Conservation (phyloP, 257 asterid genomes). For the Nemophila menziesii region DNA sequence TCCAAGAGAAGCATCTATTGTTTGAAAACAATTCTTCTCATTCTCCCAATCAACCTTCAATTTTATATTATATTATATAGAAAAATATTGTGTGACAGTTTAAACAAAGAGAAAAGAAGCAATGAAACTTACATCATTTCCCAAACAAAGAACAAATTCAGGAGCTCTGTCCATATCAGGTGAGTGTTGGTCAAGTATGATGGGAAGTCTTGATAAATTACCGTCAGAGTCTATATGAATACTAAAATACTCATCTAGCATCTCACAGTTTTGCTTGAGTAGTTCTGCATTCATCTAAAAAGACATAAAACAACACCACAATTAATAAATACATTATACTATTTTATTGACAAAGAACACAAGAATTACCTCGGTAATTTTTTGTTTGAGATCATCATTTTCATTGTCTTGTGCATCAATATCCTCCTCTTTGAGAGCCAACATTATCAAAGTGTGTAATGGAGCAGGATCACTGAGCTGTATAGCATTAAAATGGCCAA, state of each 20-base stretch:
- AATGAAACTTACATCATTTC: conserved; percentile 76
- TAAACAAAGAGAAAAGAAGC: background rate
- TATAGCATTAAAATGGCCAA: conserved; percentile 88
- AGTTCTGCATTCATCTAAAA: conserved; percentile 62
- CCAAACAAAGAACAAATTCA: conserved; percentile 84
- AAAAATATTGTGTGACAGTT: background rate
- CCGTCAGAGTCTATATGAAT: conserved; percentile 58
- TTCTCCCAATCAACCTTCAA: conserved; percentile 93
- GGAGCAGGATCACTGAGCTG: conserved; percentile 93
- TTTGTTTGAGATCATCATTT: conserved; percentile 55
- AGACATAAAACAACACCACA: conserved; percentile 6
- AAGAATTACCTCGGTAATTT: conserved; percentile 62
- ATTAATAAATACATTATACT: background rate
- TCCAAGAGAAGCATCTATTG: conserved; percentile 91
- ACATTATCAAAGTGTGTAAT: conserved; percentile 50
- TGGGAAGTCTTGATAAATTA: conserved; percentile 72
- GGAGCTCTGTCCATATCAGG: conserved; percentile 98
- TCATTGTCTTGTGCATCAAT: conserved; percentile 45
- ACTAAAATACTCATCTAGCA: conserved; percentile 84
- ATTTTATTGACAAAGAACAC: background rate
- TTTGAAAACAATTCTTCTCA: conserved; percentile 74
- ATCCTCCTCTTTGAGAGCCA: conserved; percentile 83
- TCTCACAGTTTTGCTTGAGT: conserved; percentile 61
- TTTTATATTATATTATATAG: too few relatives aligned
- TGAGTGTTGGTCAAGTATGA: conserved; percentile 90